Evolutionary conservation across 2,329 filamentous ascomycete genomes (phyloP).

Genomic region (Paraphoma chrysanthemicola): DNA sequence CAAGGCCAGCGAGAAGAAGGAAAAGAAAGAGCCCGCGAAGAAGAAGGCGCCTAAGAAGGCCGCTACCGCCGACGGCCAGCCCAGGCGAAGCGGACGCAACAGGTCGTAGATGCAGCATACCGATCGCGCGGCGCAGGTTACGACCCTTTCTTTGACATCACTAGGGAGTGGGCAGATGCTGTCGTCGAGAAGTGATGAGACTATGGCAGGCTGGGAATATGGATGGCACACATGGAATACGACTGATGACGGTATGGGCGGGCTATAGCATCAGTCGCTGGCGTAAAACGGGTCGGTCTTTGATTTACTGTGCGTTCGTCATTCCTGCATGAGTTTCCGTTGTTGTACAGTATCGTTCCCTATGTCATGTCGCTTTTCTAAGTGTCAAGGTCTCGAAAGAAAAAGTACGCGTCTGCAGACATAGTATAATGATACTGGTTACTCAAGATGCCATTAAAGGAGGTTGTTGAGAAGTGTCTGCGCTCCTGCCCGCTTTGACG

Average conservation of each 20-base stretch:
- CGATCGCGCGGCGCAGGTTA: neutral
- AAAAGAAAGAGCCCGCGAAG: slow-evolving; percentile 49
- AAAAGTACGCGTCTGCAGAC: neutral
- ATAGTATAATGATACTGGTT: neutral
- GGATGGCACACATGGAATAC: neutral
- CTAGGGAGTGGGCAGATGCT: neutral
- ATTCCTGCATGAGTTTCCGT: neutral
- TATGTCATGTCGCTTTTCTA: neutral
- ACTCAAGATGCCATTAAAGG: too few species aligned
- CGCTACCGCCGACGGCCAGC: slow-evolving; percentile 57
- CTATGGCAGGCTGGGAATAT: neutral
- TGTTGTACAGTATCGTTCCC: neutral
- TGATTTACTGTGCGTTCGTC: neutral
- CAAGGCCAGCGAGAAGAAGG: slow-evolving; percentile 49
- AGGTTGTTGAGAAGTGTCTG: too few species aligned
- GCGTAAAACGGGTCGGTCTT: neutral
- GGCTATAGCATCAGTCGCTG: neutral
- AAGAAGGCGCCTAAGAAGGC: slow-evolving; percentile 58
- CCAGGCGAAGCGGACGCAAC: slow-evolving; percentile 55
- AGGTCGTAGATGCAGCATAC: slow-evolving; percentile 22
- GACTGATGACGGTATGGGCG: neutral
- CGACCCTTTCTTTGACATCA: neutral
- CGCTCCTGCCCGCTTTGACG: too few species aligned
- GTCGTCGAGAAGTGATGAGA: neutral
- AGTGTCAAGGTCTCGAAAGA: neutral